Conservation (phyloP, 2,329 filamentous ascomycete species). For the Orbilia oligospora region DNA sequence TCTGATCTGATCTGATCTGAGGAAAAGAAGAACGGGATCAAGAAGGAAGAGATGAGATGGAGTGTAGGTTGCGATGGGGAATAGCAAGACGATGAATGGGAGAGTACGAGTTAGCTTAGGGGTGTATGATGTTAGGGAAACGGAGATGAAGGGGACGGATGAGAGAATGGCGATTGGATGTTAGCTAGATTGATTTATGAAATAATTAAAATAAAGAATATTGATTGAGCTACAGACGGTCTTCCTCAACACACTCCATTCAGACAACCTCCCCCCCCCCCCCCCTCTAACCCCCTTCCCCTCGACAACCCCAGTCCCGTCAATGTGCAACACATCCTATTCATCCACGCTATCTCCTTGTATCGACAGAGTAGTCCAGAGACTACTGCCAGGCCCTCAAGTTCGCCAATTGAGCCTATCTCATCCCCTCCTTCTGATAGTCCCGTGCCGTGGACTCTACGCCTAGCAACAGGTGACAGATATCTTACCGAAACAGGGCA, state of each 20-base stretch:
- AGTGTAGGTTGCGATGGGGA: background rate
- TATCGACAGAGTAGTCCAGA: too few relatives aligned
- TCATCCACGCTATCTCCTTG: background rate
- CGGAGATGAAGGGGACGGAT: background rate
- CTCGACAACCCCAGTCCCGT: background rate
- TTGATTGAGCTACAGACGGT: background rate
- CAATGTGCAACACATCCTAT: constrained; percentile 5
- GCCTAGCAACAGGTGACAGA: background rate
- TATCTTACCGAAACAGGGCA: constrained; percentile 21
- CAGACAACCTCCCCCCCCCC: background rate
- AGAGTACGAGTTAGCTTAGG: background rate
- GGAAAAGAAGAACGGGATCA: background rate
- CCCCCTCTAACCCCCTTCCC: background rate
- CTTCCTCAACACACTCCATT: constrained; percentile 7
- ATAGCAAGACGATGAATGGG: background rate
- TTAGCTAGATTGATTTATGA: background rate
- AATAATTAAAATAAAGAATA: constrained; percentile 16
- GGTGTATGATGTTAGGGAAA: background rate
- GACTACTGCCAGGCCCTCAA: background rate
- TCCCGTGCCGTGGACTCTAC: background rate
- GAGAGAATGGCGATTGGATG: background rate
- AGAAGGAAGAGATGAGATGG: background rate
- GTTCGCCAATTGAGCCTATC: constrained; percentile 4
- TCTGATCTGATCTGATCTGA: background rate
- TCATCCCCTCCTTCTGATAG: background rate